Evolutionary conservation across 2,329 filamentous ascomycete genomes (phyloP), one percentile per base, ranked within the genome.

Genomic region (Claviceps fusiformis): DNA sequence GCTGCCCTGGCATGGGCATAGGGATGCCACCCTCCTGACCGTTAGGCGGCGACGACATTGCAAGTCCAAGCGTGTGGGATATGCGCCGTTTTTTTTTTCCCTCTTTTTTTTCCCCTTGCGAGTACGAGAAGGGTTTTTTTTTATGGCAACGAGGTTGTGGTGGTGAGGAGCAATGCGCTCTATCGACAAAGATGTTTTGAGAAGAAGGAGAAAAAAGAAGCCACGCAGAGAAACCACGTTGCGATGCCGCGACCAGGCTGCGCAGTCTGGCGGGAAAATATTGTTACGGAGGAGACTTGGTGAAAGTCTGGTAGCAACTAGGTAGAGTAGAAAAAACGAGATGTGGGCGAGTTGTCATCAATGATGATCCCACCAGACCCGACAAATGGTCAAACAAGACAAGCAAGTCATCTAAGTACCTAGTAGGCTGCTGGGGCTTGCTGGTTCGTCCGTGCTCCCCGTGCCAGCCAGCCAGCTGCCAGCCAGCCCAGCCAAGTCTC

Each of bases 1-100:
- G 75, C 60, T 74, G 73, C 8, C 60, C 62, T 60, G 56, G 56
- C 54, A 57, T 59, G 55, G 54, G 63, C 59, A 53, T 63, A 62
- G 54, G 63, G 59, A 53, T 62, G 64, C 63, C 62, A 58, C 57
- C 59, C 60, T 59, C 62, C 59, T 27, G 59, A 33, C 56, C 45
- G 35, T 57, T 59, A 17, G 61, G 62, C 53, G 64, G 64, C 52
- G 62, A 47, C 44, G 68, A 62, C 66, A 69, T 69, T 27, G 53
- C 56, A 55, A 55, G 37, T 56, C 5, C 8, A 9, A 15, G 45
- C 17, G 53, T 39, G 35, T 9, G 10, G 19, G 41, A 46, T 51
- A 43, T 24, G 31, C 24, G 37, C 50, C 37, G 45, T 6, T 41
- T 8, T 1, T n/a, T n/a, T n/a, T n/a, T n/a, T n/a, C n/a, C n/a